phyloP scores from a whole-genome alignment of 495 filamentous ascomycete species.

The Aspergillus steynii region DNA sequence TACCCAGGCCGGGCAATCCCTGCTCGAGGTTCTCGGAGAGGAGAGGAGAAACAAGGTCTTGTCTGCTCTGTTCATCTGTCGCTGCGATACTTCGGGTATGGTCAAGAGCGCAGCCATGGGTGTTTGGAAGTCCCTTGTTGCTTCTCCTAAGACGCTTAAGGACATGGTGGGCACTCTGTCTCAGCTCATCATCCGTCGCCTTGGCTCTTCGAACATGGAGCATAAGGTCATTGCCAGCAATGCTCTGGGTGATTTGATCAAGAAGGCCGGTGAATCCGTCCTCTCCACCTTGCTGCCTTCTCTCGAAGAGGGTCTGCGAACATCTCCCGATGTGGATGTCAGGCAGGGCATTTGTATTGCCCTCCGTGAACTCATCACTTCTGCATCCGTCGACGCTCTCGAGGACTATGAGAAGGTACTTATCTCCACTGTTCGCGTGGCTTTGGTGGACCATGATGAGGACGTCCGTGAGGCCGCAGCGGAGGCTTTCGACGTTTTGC shows the following conservation, averaged over 20 bases:
- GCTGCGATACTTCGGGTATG: conserved; percentile 91
- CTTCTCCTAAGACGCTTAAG: conserved; percentile 88
- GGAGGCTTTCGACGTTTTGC: conserved; percentile 93
- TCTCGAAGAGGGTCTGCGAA: conserved; percentile 88
- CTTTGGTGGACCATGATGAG: conserved; percentile 82
- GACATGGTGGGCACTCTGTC: conserved; percentile 93
- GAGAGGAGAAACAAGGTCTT: conserved; percentile 94
- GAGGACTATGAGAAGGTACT: conserved; percentile 95
- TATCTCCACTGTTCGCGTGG: conserved; percentile 90
- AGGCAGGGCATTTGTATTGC: conserved; percentile 98
- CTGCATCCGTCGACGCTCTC: conserved; percentile 84
- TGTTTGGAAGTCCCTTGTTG: conserved; percentile 96
- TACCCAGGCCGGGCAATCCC: conserved; percentile 81
- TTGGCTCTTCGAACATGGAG: conserved; percentile 95
- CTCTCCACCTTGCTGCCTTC: conserved; percentile 84
- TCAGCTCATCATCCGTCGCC: conserved; percentile 88
- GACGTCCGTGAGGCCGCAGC: conserved; percentile 95
- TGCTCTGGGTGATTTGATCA: conserved; percentile 90
- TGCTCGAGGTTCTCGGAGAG: conserved; percentile 90
- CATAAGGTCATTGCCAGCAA: conserved; percentile 98
- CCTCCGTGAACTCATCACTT: conserved; percentile 85
- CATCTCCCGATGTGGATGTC: conserved; percentile 85
- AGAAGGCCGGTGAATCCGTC: conserved; percentile 93
- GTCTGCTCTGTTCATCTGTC: conserved; percentile 94
- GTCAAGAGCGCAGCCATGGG: conserved; percentile 87